phyloP scores from a whole-genome alignment of 163 green algal species.

The Chlorella variabilis region DNA sequence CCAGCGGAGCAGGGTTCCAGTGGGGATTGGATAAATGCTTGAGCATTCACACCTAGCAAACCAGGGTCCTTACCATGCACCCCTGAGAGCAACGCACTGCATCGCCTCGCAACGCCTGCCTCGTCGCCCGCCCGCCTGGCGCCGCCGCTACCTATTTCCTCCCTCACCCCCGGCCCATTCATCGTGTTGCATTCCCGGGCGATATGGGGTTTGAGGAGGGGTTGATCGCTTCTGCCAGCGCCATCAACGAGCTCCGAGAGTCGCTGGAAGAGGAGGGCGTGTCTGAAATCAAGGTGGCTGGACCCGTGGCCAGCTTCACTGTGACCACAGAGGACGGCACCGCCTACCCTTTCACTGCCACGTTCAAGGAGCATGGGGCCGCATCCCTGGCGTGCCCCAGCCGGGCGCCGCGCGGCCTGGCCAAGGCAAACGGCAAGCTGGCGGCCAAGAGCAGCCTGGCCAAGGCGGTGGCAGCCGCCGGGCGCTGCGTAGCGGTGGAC shows the following conservation, averaged over 20 bases:
- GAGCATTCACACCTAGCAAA: no score
- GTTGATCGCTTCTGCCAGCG: no score
- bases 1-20: no score
- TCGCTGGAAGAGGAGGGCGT: slow-evolving; percentile 21
- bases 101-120: no score
- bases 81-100: no score
- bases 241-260: slow-evolving; percentile 17
- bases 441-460: neutral
- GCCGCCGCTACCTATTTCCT: no score
- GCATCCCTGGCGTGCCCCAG: neutral
- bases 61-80: no score
- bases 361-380: neutral
- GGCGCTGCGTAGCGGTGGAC: slow-evolving; percentile 31
- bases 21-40: no score
- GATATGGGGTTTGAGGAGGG: neutral
- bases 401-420: neutral
- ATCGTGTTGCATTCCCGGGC: no score
- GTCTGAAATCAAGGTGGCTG: neutral
- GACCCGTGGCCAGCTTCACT: neutral
- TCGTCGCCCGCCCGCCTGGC: no score
- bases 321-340: slow-evolving; percentile 1
- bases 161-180: no score
- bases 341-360: neutral
- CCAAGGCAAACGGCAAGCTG: slow-evolving; percentile 30
- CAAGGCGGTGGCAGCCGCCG: slow-evolving; percentile 31